phyloP scores from a whole-genome alignment of 106 monocot genomes.

The Platanthera zijinensis region DNA sequence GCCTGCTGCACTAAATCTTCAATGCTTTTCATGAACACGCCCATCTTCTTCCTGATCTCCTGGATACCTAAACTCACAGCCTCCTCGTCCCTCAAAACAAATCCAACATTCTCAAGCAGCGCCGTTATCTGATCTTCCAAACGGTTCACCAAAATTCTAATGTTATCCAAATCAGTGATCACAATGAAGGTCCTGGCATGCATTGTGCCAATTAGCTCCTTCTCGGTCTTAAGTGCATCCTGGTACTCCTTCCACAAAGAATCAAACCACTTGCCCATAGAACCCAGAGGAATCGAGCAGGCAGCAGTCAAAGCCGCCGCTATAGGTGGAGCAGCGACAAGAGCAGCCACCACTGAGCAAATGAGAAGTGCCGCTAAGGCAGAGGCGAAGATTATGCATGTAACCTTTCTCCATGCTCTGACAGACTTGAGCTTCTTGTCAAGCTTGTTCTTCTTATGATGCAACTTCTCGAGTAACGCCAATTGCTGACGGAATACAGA shows the following conservation, averaged over 20 bases:
- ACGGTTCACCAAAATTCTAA: slow-evolving; percentile 44
- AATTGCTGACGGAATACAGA: slow-evolving; percentile 70
- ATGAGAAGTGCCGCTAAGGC: slow-evolving; percentile 60
- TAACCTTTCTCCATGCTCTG: slow-evolving; percentile 59
- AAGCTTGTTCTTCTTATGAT: slow-evolving; percentile 49
- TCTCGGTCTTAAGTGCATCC: slow-evolving; percentile 41
- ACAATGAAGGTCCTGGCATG: slow-evolving; percentile 48
- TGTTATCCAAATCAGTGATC: slow-evolving; percentile 61
- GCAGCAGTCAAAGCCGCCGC: slow-evolving; percentile 70
- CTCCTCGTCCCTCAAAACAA: slow-evolving; percentile 49
- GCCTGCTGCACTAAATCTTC: slow-evolving; percentile 52
- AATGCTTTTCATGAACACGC: slow-evolving; percentile 43
- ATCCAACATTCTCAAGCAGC: slow-evolving; percentile 38
- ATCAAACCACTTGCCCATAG: slow-evolving; percentile 89
- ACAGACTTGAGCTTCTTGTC: slow-evolving; percentile 54
- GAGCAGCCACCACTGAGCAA: slow-evolving; percentile 83
- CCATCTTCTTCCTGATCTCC: slow-evolving; percentile 66
- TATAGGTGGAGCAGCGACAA: slow-evolving; percentile 67
- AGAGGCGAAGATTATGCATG: slow-evolving; percentile 58
- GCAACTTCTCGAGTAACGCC: slow-evolving; percentile 61
- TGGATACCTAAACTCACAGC: slow-evolving; percentile 56
- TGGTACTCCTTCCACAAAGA: slow-evolving; percentile 59
- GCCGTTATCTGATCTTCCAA: slow-evolving; percentile 49
- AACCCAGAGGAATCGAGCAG: slow-evolving; percentile 49
- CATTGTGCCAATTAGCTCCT: slow-evolving; percentile 53